A percentile compares a stretch with the other conserved stretches of the same genome.
Conservation (phyloP, 2,329 filamentous ascomycete genomes). For the Botrytis medusae region DNA sequence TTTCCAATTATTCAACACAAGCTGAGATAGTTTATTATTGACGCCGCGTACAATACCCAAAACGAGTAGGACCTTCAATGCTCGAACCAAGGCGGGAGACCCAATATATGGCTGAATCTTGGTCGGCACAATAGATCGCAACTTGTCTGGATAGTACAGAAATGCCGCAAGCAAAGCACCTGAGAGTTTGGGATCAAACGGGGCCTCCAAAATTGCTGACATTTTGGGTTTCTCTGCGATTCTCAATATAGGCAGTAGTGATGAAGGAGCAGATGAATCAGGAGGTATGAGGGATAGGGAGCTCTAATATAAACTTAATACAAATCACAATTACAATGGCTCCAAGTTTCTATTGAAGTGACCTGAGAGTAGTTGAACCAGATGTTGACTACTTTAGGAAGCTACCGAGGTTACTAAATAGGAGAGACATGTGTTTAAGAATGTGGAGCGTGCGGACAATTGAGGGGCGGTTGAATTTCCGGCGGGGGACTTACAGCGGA, state of each 20-base stretch:
- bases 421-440: neutral
- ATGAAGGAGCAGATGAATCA: neutral
- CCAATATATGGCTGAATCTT: conserved; percentile 26
- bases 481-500: neutral
- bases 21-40: conserved; percentile 52
- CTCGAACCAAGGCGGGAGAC: conserved; percentile 27
- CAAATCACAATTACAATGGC: neutral
- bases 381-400: neutral
- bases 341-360: neutral
- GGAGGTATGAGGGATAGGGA: neutral
- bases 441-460: neutral
- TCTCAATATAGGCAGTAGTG: neutral
- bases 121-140: conserved; percentile 29
- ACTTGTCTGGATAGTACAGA: conserved; percentile 32
- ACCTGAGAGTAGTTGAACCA: neutral
- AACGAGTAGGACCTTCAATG: conserved; percentile 44
- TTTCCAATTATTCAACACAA: conserved; percentile 50
- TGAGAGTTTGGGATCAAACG: conserved; percentile 27
- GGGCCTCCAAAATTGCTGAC: neutral
- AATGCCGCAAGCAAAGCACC: conserved; percentile 31
- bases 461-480: neutral
- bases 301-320: neutral
- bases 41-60: conserved; percentile 51
- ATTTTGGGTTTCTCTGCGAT: neutral
- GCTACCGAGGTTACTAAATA: neutral